Evolutionary conservation across 495 filamentous ascomycete species (phyloP), one percentile per base, ranked within the genome.

Genomic region (Collariella sp.): DNA sequence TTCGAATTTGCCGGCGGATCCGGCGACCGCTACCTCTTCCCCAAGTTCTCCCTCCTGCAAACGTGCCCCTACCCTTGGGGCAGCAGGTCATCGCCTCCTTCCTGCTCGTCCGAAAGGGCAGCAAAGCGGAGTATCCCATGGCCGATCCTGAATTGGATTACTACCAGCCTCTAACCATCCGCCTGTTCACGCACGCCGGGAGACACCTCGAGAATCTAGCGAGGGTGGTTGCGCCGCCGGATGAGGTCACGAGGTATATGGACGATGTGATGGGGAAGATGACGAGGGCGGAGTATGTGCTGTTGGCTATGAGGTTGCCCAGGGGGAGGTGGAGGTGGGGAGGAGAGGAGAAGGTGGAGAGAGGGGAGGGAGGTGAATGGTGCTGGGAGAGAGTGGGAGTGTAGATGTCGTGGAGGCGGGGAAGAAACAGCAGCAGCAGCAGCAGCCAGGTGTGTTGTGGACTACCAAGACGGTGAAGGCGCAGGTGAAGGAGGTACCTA

Each of bases 21-120:
- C 9, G 89, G 89, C 10, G 93, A 96, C 63, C 83, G 91, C 18
- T 97, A 89, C 63, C 67, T 91, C 18, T 93, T 98, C 63, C 93
- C 93, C 0, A 89, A 87, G 65, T 79, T 88, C 62, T 84, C 84
- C 52, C 86, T 9, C 97, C 41, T 70, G 97, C 7, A 91, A 98
- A 63, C 87, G 76, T 46, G 65, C 75, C 20, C 75, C 70, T 53
- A 19, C 56, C 54, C 41, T 53, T 50, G 3, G 70, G 67, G 34
- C 67, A 72, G 52, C 72, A 79, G 55, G 74, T 82, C 18, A 72
- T 80, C 51, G 81, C 80, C 26, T 85, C 82, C 1, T 88, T 87
- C 63, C 69, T 88, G 24, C 75, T 87, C 36, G 81, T 84, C 6
- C 80, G 79, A 35, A 80, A 75, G 56, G 80, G 79, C 18, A 80